phyloP scores from a whole-genome alignment of 2,329 filamentous ascomycete species.

The Didymella pomorum region DNA sequence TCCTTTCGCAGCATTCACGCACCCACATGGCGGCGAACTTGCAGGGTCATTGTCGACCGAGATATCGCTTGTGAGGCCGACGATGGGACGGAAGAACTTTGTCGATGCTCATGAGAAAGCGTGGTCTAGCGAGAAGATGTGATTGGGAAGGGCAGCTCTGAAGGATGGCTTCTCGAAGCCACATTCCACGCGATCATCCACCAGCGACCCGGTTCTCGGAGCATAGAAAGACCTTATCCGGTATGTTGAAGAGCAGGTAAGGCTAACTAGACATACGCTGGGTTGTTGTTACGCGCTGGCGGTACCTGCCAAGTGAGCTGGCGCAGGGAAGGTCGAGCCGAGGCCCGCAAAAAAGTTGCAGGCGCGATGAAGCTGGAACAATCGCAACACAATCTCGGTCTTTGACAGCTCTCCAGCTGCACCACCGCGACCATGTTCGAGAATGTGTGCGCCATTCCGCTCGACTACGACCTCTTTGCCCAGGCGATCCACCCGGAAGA shows the following conservation, averaged over 20 bases:
- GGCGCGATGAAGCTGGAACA: neutral
- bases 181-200: neutral
- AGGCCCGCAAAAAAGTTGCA: constrained; percentile 38
- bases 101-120: neutral
- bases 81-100: neutral
- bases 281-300: constrained; percentile 4
- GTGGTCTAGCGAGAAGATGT: constrained; percentile 2
- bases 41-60: constrained; percentile 12
- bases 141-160: constrained; percentile 23
- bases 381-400: neutral
- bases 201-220: neutral
- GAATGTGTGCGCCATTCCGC: constrained; percentile 87
- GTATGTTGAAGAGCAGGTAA: neutral
- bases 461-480: constrained; percentile 85
- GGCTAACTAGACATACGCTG: neutral
- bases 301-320: constrained; percentile 22
- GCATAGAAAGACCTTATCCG: neutral
- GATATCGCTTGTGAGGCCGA: neutral
- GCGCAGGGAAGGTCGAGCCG: neutral
- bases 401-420: constrained; percentile 1
- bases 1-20: constrained; percentile 5
- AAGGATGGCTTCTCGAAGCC: neutral
- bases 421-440: constrained; percentile 73
- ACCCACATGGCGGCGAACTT: constrained; percentile 8
- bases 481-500: constrained; percentile 86